These are phyloP conservation scores for Yarrowia yakushimensis DNA, from an alignment of 805 yeast genomes.

Conservation along the genomic window DNA sequence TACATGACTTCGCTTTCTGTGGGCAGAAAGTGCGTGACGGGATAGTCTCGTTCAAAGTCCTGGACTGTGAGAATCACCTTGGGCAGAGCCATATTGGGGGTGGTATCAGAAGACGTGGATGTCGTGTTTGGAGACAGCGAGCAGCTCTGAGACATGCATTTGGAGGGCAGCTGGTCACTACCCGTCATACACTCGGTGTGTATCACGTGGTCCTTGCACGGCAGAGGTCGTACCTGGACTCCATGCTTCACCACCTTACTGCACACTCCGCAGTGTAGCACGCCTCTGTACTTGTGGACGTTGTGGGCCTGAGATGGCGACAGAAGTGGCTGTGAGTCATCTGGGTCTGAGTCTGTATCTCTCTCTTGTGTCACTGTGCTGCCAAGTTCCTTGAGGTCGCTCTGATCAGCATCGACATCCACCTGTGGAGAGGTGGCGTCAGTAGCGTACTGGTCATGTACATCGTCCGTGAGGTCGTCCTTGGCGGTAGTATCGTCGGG, in stretches of 20 bases:
- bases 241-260: neutral
- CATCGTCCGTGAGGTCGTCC: neutral
- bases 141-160: conserved; percentile 3
- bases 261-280: conserved; percentile 3
- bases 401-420: neutral
- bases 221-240: neutral
- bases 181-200: neutral
- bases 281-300: conserved; percentile 2
- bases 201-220: neutral
- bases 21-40: conserved; percentile 3
- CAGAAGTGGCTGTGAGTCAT: neutral
- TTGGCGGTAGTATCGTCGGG: conserved; percentile 8
- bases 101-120: neutral
- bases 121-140: neutral
- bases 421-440: conserved; percentile 20
- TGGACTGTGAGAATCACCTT: conserved; percentile 13
- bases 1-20: neutral
- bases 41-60: conserved; percentile 13
- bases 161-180: neutral
- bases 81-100: neutral
- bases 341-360: neutral
- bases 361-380: neutral
- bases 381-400: neutral
- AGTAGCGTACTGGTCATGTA: neutral
- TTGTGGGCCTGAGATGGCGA: neutral